These are phyloP conservation scores for Polytrichum commune DNA, from an alignment of 225 moss, liverwort and hornwort species.

Conservation along the genomic window DNA sequence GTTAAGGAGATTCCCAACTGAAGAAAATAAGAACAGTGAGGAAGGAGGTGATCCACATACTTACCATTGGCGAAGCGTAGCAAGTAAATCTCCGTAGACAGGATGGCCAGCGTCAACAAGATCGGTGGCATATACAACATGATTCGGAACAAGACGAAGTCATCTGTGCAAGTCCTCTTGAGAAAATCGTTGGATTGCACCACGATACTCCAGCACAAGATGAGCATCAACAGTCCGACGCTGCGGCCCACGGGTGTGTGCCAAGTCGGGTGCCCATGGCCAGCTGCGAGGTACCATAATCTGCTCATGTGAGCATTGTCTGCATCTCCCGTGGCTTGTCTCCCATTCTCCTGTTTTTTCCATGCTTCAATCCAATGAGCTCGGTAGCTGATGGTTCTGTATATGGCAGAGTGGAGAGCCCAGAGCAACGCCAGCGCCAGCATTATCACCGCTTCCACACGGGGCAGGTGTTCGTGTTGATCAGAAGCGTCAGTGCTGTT, in stretches of 20 bases:
- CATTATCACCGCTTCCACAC: not conserved
- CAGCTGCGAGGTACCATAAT: not conserved
- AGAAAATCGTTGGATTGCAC: not conserved
- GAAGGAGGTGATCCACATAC: too few species aligned
- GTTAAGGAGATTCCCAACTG: too few species aligned
- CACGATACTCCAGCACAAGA: not conserved
- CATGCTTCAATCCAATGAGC: slow-evolving; percentile 2
- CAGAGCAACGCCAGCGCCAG: not conserved
- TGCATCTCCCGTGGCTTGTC: not conserved
- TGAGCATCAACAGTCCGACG: not conserved
- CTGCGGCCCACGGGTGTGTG: not conserved
- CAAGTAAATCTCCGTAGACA: not conserved
- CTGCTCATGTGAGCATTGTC: not conserved
- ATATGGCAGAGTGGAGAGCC: not conserved
- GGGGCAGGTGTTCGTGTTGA: not conserved
- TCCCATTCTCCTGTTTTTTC: not conserved
- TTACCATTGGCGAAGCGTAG: too few species aligned
- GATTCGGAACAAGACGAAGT: not conserved
- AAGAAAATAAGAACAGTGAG: too few species aligned
- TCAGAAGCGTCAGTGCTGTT: not conserved
- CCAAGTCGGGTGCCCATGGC: slow-evolving; percentile 4
- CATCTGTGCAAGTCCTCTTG: not conserved
- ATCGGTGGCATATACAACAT: not conserved
- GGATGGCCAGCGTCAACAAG: not conserved
- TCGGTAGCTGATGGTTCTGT: slow-evolving; percentile 1